A percentile compares a stretch with the other conserved stretches of the same genome.
Evolutionary conservation across 108 stramenopile genomes (phyloP).

Genomic region (Bacterosira constricta): DNA sequence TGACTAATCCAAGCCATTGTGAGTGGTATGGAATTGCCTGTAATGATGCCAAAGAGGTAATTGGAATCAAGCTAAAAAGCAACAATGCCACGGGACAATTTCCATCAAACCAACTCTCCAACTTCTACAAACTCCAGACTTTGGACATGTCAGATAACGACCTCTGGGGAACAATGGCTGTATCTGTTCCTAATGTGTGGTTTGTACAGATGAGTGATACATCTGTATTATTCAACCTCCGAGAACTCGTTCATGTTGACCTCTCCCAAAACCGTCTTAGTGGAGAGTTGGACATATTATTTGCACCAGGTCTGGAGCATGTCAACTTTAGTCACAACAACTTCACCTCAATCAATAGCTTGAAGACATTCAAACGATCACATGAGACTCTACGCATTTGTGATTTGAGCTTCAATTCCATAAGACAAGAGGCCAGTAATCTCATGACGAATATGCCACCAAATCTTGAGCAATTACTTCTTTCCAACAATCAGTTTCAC

Average conservation of each 20-base stretch:
- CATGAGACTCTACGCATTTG: slow-evolving; percentile 23
- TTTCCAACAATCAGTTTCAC: background rate
- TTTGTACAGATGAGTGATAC: too few relatives aligned
- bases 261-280: slow-evolving; percentile 11
- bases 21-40: slow-evolving; percentile 26
- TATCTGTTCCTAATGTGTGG: slow-evolving; percentile 44
- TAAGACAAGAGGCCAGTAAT: slow-evolving; percentile 29
- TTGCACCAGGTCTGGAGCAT: slow-evolving; percentile 54
- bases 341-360: slow-evolving; percentile 50
- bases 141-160: slow-evolving; percentile 26
- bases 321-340: slow-evolving; percentile 57
- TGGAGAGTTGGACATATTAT: slow-evolving; percentile 52
- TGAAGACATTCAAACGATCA: slow-evolving; percentile 38
- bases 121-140: slow-evolving; percentile 3
- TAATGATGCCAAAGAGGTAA: slow-evolving; percentile 5
- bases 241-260: slow-evolving; percentile 38
- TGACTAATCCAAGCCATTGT: background rate
- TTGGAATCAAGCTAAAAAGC: slow-evolving; percentile 2
- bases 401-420: slow-evolving; percentile 43
- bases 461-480: slow-evolving; percentile 2
- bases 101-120: background rate
- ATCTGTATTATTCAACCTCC: too few relatives aligned
- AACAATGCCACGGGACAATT: slow-evolving; percentile 35
- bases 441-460: slow-evolving; percentile 25
- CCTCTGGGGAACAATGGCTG: background rate